Conservation (phyloP, 1,284 basidiomycete genomes). For the Ganoderma lucidum region DNA sequence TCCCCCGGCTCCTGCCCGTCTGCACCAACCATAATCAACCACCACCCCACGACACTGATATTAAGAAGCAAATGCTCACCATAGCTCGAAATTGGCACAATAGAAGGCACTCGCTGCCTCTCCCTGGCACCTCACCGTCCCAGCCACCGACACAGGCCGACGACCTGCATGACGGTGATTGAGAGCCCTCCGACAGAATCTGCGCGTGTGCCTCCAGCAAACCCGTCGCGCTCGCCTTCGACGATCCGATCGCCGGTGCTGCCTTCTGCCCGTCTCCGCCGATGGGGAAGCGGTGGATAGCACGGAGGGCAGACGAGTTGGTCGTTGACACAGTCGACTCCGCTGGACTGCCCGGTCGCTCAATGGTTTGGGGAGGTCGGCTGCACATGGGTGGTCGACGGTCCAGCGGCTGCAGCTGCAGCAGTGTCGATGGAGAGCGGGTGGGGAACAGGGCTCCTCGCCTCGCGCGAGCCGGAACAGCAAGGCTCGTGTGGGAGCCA, state of each 20-base stretch:
- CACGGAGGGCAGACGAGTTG: conserved; percentile 65
- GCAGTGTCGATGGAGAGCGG: conserved; percentile 34
- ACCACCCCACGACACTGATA: neutral
- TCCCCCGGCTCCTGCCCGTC: conserved; percentile 90
- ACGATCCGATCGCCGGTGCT: conserved; percentile 84
- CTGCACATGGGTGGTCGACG: conserved; percentile 36
- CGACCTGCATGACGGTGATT: conserved; percentile 72
- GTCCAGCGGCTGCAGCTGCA: conserved; percentile 39
- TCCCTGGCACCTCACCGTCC: conserved; percentile 57
- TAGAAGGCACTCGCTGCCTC: conserved; percentile 55
- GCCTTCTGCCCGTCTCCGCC: conserved; percentile 83
- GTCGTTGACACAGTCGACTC: conserved; percentile 76
- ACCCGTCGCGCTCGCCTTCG: conserved; percentile 79
- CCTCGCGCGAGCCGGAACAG: conserved; percentile 53
- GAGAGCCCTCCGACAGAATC: conserved; percentile 66
- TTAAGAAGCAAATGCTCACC: conserved; percentile 52
- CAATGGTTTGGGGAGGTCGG: conserved; percentile 47
- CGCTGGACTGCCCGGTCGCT: conserved; percentile 74
- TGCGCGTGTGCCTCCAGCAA: conserved; percentile 75
- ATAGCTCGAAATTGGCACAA: conserved; percentile 72
- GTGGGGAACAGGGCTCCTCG: conserved; percentile 48
- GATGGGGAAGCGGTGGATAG: conserved; percentile 65
- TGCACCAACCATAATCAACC: conserved; percentile 38
- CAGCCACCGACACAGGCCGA: conserved; percentile 69
- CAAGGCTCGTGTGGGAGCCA: conserved; percentile 69